Conservation (phyloP, 768 basidiomycete species). For the Megacollybia marginata region DNA sequence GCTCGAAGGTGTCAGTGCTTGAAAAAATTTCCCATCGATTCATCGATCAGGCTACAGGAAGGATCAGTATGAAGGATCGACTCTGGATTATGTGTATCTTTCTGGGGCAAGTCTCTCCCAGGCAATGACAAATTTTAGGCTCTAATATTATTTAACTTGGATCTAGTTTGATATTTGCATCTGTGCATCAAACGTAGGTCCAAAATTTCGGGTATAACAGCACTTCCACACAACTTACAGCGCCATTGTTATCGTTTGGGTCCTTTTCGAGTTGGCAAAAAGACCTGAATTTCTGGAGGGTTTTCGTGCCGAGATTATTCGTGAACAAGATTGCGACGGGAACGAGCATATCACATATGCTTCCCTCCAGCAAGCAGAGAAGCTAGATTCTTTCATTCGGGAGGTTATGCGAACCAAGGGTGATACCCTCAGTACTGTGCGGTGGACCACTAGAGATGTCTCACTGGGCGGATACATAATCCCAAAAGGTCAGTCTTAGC, state of each 20-base stretch:
- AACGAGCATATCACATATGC: slow-evolving; percentile 15
- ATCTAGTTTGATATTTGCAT: slow-evolving; percentile 24
- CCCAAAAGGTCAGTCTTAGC: too few relatives aligned
- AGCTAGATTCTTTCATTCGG: slow-evolving; percentile 26
- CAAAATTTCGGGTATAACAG: not conserved
- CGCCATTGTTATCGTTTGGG: slow-evolving; percentile 25
- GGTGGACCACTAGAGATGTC: slow-evolving; percentile 20
- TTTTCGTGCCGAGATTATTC: slow-evolving; percentile 21
- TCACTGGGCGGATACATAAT: too few relatives aligned
- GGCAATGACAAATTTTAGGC: too few relatives aligned
- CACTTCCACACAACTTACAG: slow-evolving; percentile 9
- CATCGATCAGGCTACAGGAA: too few relatives aligned
- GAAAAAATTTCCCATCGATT: too few relatives aligned
- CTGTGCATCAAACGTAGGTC: slow-evolving; percentile 27
- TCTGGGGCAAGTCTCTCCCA: too few relatives aligned
- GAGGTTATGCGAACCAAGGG: slow-evolving; percentile 30
- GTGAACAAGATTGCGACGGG: slow-evolving; percentile 14
- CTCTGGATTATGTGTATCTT: too few relatives aligned
- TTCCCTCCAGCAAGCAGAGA: slow-evolving; percentile 17
- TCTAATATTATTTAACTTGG: too few relatives aligned
- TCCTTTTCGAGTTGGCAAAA: slow-evolving; percentile 21
- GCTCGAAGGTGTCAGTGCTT: too few relatives aligned
- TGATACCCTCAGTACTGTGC: slow-evolving; percentile 21
- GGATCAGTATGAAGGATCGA: too few relatives aligned
- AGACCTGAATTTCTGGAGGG: slow-evolving; percentile 20